Evolutionary conservation across 306 rosid genomes (phyloP).

Genomic region (Inga oerstediana): DNA sequence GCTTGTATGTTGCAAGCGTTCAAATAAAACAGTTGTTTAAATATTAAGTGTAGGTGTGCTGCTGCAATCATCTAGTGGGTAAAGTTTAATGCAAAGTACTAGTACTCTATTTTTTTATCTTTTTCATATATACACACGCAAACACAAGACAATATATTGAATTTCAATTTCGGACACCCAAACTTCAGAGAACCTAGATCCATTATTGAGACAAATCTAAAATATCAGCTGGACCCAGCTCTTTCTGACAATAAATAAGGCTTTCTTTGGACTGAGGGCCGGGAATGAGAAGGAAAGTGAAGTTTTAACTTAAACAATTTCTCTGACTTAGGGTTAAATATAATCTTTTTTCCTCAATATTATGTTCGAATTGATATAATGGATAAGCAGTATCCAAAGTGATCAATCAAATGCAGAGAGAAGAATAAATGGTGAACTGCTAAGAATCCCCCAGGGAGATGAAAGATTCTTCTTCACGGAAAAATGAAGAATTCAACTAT

Average conservation of each 20-base stretch:
- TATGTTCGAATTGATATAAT: background rate
- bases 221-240: constrained; percentile 7
- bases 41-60: background rate
- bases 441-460: background rate
- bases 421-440: background rate
- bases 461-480: background rate
- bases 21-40: background rate
- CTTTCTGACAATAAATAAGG: background rate
- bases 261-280: background rate
- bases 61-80: background rate
- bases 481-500: background rate
- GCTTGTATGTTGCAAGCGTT: constrained; percentile 3
- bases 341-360: background rate
- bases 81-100: background rate
- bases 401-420: background rate
- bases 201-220: background rate
- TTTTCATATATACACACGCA: no score
- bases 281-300: background rate
- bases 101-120: background rate
- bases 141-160: background rate
- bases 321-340: background rate
- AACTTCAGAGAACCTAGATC: background rate
- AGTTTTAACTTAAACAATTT: background rate
- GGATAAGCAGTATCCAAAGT: background rate
- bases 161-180: background rate